A percentile compares a stretch with the other conserved stretches of the same genome.
phyloP scores from a whole-genome alignment of 1,284 basidiomycete species.

The Ceraceosorus guamensis region DNA sequence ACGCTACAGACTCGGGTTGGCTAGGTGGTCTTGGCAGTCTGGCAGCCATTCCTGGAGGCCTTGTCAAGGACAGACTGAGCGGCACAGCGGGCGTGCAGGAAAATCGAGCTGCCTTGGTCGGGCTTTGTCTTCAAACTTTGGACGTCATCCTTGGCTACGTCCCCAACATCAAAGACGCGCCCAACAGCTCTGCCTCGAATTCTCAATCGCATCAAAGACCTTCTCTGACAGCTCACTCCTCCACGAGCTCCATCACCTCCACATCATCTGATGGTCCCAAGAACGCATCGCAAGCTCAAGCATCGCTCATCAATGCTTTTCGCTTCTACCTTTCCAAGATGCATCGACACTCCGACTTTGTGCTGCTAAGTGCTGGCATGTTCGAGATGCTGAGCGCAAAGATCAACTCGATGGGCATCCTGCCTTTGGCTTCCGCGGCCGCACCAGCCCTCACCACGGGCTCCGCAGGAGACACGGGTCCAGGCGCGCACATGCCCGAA shows the following conservation, averaged over 20 bases:
- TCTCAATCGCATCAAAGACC: background rate
- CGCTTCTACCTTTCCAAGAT: conserved; percentile 41
- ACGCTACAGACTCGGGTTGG: conserved; percentile 19
- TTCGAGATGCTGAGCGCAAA: conserved; percentile 14
- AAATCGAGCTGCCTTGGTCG: conserved; percentile 18
- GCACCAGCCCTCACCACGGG: background rate
- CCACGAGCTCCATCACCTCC: background rate
- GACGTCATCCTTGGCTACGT: conserved; percentile 35
- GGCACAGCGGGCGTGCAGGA: conserved; percentile 11
- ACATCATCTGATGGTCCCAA: background rate
- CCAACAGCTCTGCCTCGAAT: background rate
- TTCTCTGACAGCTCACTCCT: background rate
- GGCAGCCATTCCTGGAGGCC: conserved; percentile 1
- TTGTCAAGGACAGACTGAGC: conserved; percentile 6
- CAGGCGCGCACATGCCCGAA: conserved; percentile 27
- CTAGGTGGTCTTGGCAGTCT: background rate
- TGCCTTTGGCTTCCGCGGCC: background rate
- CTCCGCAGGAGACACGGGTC: background rate
- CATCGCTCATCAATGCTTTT: conserved; percentile 24
- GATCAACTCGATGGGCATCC: conserved; percentile 4
- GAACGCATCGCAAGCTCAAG: background rate
- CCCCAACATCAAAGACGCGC: background rate
- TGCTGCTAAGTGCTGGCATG: conserved; percentile 24
- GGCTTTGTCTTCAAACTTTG: conserved; percentile 34
- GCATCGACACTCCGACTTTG: conserved; percentile 39